phyloP scores from a whole-genome alignment of 75 land plant species.

The Sequoiadendron giganteum region DNA sequence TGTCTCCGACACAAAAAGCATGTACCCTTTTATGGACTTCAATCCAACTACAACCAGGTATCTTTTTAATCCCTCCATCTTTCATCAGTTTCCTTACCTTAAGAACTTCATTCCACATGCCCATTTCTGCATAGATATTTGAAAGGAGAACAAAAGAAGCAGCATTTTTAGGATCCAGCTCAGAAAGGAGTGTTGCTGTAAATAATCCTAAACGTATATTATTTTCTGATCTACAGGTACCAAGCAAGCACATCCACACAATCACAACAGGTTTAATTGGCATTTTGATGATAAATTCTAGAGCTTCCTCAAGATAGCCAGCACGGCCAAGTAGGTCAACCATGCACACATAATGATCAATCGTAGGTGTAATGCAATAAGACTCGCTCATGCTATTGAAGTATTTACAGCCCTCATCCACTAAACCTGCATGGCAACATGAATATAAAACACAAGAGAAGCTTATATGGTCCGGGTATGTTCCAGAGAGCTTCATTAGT shows the following conservation, averaged over 20 bases:
- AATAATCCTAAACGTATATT: slow-evolving; percentile 3
- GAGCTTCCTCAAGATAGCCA: no score
- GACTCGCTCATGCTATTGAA: background rate
- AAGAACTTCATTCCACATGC: slow-evolving; percentile 1
- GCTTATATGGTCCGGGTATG: background rate
- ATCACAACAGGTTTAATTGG: no score
- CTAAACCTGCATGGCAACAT: slow-evolving; percentile 10
- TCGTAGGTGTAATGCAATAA: no score
- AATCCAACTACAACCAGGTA: no score
- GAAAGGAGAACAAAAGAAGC: slow-evolving; percentile 16
- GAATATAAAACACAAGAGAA: slow-evolving; percentile 10
- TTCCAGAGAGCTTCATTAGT: no score
- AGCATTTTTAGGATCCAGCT: no score
- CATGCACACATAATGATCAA: no score
- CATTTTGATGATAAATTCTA: no score
- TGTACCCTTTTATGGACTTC: no score
- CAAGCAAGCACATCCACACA: slow-evolving; percentile 1
- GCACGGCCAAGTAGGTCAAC: no score
- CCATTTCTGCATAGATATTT: slow-evolving; percentile 9
- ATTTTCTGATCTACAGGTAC: slow-evolving; percentile 13
- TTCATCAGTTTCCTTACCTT: slow-evolving; percentile 3
- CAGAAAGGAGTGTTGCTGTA: background rate
- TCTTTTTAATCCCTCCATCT: background rate
- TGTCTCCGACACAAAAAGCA: no score
- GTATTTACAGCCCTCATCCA: slow-evolving; percentile 9